Base-by-base conservation (phyloP, 371 early-diverging fungal genomes). In the Circinella minor region DNA sequence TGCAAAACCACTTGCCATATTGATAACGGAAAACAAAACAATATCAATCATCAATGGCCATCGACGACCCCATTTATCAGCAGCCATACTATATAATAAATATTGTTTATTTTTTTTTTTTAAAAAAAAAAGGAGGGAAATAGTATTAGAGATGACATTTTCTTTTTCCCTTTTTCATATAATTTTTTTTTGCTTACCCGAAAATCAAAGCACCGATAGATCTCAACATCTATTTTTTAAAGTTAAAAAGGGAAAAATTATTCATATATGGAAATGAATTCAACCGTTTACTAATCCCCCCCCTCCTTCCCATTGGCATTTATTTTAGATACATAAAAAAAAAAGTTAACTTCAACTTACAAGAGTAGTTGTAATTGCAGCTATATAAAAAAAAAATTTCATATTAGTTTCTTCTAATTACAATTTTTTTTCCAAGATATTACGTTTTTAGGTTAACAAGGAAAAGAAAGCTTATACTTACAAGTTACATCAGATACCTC, bases 181-280 rank as follows among this genome's bases (percentile, higher is more conserved):
- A n/a, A 63, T 20, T 63, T 66, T 51, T 34, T 62, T 4, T 18
- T 34, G 34, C 63, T 65, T 75, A 80, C 77, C 92, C 93, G 79
- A 93, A 93, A 38, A 90, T 73, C 38, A 91, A 73, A 3, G 92
- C 93, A 51, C 93, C 92, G 59, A 93, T 72, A n/a, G 93, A 88
- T 46, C 93, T 84, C 18, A 92, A 70, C 86, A 90, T 83, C 82
- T 82, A 78, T 5, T 15, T 18, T 4, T 27, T 15, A n/a, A 51
- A 38, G 47, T n/a, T 55, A 46, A 38, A 11, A 55, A 46, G 17
- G 13, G 10, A 34, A 60, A 55, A 18, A 39, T 17, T n/a, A 51
- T 51, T 51, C 51, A 6, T 51, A 51, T 51, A 51, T 51, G n/a
- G n/a, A 15, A 51, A 51, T 51, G 14, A 17, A 13, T 51, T 51